phyloP scores from a whole-genome alignment of 805 yeast genomes.

The Candida khao-thaluensis region DNA sequence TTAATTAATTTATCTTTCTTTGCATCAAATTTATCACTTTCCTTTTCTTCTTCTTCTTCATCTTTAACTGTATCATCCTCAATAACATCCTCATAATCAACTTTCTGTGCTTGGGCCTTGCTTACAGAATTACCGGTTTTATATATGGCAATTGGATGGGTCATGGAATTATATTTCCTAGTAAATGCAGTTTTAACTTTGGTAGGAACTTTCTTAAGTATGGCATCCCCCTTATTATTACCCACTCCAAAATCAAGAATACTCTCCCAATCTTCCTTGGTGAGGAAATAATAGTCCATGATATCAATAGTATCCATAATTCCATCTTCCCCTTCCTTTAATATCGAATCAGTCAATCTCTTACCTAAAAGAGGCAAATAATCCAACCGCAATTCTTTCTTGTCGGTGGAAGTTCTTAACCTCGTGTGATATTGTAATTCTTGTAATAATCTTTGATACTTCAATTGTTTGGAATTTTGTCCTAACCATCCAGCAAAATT shows the following conservation, averaged over 20 bases:
- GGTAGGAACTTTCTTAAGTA: slow-evolving; percentile 65
- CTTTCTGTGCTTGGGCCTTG: slow-evolving; percentile 33
- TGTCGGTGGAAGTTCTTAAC: slow-evolving; percentile 73
- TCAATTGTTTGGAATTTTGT: slow-evolving; percentile 80
- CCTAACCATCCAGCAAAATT: slow-evolving; percentile 88
- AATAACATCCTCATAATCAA: slow-evolving; percentile 72
- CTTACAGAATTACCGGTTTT: slow-evolving; percentile 63
- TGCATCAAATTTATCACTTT: slow-evolving; percentile 45
- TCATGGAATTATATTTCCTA: slow-evolving; percentile 67
- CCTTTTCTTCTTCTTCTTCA: slow-evolving; percentile 44
- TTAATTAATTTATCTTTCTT: slow-evolving; percentile 66
- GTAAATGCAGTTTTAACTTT: slow-evolving; percentile 85
- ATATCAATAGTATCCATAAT: slow-evolving; percentile 61
- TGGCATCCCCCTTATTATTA: slow-evolving; percentile 31
- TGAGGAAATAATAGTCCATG: slow-evolving; percentile 82
- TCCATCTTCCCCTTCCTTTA: slow-evolving; percentile 57
- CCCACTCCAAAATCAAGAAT: slow-evolving; percentile 85
- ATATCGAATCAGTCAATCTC: slow-evolving; percentile 58
- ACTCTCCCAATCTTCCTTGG: slow-evolving; percentile 90
- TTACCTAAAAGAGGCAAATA: slow-evolving; percentile 66
- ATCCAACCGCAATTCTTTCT: slow-evolving; percentile 69
- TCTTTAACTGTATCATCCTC: slow-evolving; percentile 53
- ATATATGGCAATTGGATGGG: slow-evolving; percentile 86
- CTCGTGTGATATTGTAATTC: slow-evolving; percentile 88
- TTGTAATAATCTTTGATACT: slow-evolving; percentile 74